Evolutionary conservation across 371 early-diverging fungal species (phyloP), one percentile per base, ranked within the genome.

Genomic region (Mucor saturninus): DNA sequence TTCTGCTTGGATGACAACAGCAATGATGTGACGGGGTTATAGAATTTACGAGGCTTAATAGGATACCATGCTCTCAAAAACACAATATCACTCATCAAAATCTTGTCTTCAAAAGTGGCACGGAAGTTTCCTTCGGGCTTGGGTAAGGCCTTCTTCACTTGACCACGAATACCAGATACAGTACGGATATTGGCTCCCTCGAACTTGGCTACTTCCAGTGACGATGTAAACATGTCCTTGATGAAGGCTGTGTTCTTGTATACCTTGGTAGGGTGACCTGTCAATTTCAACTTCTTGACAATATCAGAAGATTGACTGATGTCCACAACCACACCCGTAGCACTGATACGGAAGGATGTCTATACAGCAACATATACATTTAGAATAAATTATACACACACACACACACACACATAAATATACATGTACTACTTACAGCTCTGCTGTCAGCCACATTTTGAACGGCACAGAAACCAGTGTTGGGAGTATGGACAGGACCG

Each of bases 211-310:
- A 99, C 99, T 76, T 99, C 99, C 15, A 98, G 83, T 14, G 93
- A 82, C 26, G 95, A 91, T n/a, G 91, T 96, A 80, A 99, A 99
- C 99, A 99, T 99, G 72, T 97, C 93, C 77, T 93, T 96, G 67
- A 99, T 87, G 71, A 98, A 97, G n/a, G 98, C 99, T 10, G 98
- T 98, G 81, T 99, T 98, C 69, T 94, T 96, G 83, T 89, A 92
- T 48, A 99, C 91, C 79, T 98, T 95, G 75, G 85, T 88, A 15
- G 94, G 99, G 53, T 84, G 82, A 67, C 99, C 99, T 2, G 98
- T 95, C 67, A 99, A 80, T 81, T 99, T 99, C 40, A 99, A 90
- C 84, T 99, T 99, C 83, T 99, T 99, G 67, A 97, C 97, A 64
- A 98, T 89, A 66, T 95, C 95, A 8, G 89, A 79, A 2, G 93